A percentile compares a stretch with the other conserved stretches of the same genome.
Evolutionary conservation across 257 asterid genomes (phyloP).

Genomic region (Gentiana straminea): DNA sequence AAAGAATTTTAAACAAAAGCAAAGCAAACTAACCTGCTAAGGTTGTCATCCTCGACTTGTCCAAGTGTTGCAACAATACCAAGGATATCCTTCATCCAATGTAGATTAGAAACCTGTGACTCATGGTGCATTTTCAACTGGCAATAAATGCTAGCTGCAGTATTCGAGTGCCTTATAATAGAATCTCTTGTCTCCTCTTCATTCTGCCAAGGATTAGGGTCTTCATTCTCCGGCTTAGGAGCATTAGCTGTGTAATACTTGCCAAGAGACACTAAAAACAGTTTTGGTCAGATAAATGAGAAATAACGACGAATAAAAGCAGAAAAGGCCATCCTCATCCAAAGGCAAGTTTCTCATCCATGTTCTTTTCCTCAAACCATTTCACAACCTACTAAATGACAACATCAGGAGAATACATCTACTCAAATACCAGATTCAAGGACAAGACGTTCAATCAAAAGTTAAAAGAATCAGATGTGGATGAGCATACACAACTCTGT

Average conservation of each 20-base stretch:
- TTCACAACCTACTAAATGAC: background rate
- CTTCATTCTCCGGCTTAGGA: conserved; percentile 19
- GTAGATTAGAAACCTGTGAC: conserved; percentile 29
- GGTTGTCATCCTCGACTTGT: conserved; percentile 46
- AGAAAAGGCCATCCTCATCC: background rate
- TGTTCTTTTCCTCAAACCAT: background rate
- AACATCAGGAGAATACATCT: background rate
- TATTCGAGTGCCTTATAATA: conserved; percentile 38
- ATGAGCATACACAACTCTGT: no score
- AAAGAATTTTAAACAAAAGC: conserved; percentile 12
- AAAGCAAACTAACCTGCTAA: conserved; percentile 56
- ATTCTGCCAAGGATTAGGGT: conserved; percentile 14
- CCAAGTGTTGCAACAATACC: conserved; percentile 81
- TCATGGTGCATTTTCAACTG: conserved; percentile 34
- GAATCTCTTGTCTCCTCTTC: conserved; percentile 37
- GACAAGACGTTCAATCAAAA: no score
- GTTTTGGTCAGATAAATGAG: conserved; percentile 7
- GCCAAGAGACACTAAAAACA: conserved; percentile 44
- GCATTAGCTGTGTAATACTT: conserved; percentile 32
- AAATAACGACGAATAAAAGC: background rate
- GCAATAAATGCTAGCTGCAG: conserved; percentile 56
- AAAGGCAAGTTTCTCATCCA: background rate
- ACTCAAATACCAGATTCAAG: background rate
- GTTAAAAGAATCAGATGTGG: no score
- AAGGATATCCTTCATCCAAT: conserved; percentile 43